Evolutionary conservation across 2,329 filamentous ascomycete genomes (phyloP), one percentile per base, ranked within the genome.

Genomic region (Fusarium succisae): DNA sequence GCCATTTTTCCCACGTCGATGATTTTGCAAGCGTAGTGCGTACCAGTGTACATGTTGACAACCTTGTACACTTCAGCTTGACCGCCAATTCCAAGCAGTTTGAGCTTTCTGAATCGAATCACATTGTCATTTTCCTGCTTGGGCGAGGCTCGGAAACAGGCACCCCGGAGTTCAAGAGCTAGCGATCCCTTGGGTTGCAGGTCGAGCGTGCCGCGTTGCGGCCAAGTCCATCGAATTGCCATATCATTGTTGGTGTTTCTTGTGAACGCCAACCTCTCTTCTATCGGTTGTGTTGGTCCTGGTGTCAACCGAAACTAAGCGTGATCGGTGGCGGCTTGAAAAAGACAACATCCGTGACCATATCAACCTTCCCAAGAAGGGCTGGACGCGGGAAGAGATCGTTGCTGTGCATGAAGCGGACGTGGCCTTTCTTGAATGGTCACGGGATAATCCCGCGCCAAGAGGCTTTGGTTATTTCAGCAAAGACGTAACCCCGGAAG

Each of bases 321-420:
- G 18, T 12, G 0, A 22, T 28, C 24, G 44, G 18, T 28, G 6
- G 1, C 3, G 10, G 9, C 0, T 28, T 4, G 24, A 28, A 20
- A 0, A 47, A 26, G 24, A 22, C 2, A 26, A 26, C 24, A 28
- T 8, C 18, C 44, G 20, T 4, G 44, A 47, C 26, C 44, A 28
- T 7, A 22, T 47, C 44, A 18, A 15, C 26, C 44, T 28, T 1
- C 13, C 44, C 12, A 22, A 47, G 26, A 47, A 28, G 26, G 44
- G 44, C 44, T 47, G 44, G 26, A 47, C 18, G 44, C 44, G 6
- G 44, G 44, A 28, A 47, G 44, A 47, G 44, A 47, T 28, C 4
- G 44, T 22, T 3, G 44, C 44, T 28, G 18, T 28, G 13, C 8
- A 47, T 22, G 44, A 47, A 47, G 44, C 44, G 18, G 2, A 28